Conservation (phyloP, 371 early-diverging fungal species). For the Circinella minor region DNA sequence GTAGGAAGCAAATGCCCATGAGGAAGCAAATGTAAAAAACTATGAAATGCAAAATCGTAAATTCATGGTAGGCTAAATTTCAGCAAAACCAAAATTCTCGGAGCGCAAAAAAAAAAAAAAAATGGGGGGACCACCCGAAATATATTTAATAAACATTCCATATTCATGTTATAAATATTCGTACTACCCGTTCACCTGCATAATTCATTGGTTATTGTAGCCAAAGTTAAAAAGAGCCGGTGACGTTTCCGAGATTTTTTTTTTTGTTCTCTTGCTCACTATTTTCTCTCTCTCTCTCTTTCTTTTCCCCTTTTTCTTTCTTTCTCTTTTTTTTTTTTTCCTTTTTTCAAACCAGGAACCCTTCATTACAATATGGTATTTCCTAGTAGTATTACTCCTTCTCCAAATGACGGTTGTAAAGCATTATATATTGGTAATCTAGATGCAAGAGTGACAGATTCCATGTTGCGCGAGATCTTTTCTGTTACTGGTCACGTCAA, state of each 20-base stretch:
- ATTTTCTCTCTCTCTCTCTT: background rate
- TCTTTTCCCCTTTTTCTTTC: slow-evolving; percentile 4
- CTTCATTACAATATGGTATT: background rate
- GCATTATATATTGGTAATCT: slow-evolving; percentile 79
- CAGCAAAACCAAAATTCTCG: too few species aligned
- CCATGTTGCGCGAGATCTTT: slow-evolving; percentile 78
- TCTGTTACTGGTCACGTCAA: slow-evolving; percentile 67
- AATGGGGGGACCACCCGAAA: too few species aligned
- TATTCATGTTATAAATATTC: too few species aligned
- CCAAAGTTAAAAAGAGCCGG: background rate
- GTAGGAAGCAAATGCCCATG: too few species aligned
- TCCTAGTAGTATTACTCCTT: slow-evolving; percentile 5
- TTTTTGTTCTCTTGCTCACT: background rate
- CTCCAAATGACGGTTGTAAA: slow-evolving; percentile 11
- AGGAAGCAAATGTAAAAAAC: too few species aligned
- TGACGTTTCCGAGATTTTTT: background rate
- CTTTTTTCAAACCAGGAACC: background rate
- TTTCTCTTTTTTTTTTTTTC: background rate
- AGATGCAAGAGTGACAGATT: slow-evolving; percentile 66
- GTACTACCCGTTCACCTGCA: background rate
- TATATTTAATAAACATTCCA: too few species aligned
- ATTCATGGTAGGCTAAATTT: too few species aligned
- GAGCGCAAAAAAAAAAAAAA: too few species aligned
- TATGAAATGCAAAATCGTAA: too few species aligned
- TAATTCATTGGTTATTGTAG: background rate